phyloP scores from a whole-genome alignment of 1,139 yeast species.

The Taiozyma onychis region DNA sequence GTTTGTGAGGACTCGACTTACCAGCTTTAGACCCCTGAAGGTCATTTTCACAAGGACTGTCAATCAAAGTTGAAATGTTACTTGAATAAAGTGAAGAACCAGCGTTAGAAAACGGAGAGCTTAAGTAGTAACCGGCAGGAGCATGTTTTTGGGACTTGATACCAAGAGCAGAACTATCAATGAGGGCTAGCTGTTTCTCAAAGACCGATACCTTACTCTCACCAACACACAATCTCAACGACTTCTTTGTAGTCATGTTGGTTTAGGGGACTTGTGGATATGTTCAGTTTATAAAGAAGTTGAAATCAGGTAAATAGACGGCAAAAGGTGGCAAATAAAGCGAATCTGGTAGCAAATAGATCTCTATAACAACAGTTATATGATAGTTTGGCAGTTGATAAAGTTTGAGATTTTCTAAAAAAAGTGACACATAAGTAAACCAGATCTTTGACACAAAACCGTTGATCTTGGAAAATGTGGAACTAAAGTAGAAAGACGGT shows the following conservation, averaged over 20 bases:
- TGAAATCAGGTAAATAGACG: background rate
- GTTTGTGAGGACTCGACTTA: background rate
- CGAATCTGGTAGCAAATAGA: background rate
- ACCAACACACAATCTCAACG: slow-evolving; percentile 2
- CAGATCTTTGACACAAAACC: background rate
- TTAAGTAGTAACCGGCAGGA: background rate
- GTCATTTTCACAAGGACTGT: slow-evolving; percentile 1
- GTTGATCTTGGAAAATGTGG: background rate
- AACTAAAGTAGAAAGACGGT: background rate
- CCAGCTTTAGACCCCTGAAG: background rate
- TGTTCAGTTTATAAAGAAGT: background rate
- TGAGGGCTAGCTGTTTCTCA: slow-evolving; percentile 9
- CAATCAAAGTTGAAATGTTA: slow-evolving; percentile 7
- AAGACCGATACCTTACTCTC: slow-evolving; percentile 6
- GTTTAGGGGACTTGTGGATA: background rate
- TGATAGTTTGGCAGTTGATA: background rate
- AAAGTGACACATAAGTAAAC: background rate
- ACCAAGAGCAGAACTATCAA: slow-evolving; percentile 7
- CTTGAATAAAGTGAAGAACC: slow-evolving; percentile 3
- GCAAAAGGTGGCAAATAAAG: background rate
- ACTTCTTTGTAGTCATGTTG: background rate
- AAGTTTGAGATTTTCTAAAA: background rate
- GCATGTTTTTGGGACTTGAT: background rate
- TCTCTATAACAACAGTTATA: background rate
- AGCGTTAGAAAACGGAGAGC: background rate